phyloP scores from a whole-genome alignment of 768 basidiomycete species.

The Russula brevipes region DNA sequence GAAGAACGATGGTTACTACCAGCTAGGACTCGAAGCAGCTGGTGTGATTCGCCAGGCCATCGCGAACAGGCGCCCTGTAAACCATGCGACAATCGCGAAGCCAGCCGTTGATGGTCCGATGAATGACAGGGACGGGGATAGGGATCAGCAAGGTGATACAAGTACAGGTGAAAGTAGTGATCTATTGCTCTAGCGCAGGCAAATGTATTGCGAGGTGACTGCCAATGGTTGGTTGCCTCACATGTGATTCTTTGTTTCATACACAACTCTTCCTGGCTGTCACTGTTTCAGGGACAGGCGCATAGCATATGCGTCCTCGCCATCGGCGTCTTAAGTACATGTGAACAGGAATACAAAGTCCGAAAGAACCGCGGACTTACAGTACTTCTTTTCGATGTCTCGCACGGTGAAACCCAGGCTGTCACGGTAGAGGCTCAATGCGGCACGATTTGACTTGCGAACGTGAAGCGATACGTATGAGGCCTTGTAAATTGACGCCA shows the following conservation, averaged over 20 bases:
- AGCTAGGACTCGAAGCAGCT: constrained; percentile 66
- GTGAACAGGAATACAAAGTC: constrained; percentile 15
- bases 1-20: constrained; percentile 88
- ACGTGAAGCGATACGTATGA: constrained; percentile 86
- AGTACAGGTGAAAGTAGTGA: background rate
- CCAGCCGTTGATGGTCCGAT: background rate
- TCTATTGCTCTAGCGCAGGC: constrained; percentile 6
- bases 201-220: background rate
- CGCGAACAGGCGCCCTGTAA: constrained; percentile 30
- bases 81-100: constrained; percentile 1
- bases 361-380: constrained; percentile 47
- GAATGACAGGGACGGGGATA: background rate
- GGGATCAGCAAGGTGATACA: background rate
- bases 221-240: background rate
- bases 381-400: constrained; percentile 84
- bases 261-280: background rate
- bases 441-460: constrained; percentile 90
- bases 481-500: constrained; percentile 83
- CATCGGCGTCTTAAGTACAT: constrained; percentile 70
- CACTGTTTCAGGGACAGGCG: constrained; percentile 50
- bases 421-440: constrained; percentile 82
- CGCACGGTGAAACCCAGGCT: constrained; percentile 85
- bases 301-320: constrained; percentile 94
- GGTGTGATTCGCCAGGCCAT: constrained; percentile 58
- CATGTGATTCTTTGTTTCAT: background rate